Base-by-base conservation (phyloP, 192 early-diverging fungal genomes). In the Coemansia sp. region DNA sequence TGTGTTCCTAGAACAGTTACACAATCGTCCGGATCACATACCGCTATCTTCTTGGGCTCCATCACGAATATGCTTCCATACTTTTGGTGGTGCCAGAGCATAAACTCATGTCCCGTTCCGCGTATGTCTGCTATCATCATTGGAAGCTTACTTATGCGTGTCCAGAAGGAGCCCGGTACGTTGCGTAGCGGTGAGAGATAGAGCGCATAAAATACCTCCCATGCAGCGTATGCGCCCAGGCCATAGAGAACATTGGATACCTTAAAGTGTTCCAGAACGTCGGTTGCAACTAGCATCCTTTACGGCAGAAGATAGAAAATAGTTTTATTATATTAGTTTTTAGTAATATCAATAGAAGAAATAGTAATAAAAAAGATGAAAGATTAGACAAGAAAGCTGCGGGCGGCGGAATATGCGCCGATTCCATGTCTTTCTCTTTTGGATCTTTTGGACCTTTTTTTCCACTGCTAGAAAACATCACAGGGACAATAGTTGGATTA, bases 51-150 rank as follows among this genome's bases (percentile, higher is more conserved):
- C 0, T 57, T 6, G 0, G 74, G 74, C 50, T 70, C 75, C 70
- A 81, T 70, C 0, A 76, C 68, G 61, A 73, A 81, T 6, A 81
- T 23, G 44, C 59, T 67, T 58, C 79, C 79, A 60, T 81, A 81
- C 56, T 74, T 76, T 57, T 58, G 42, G n/a, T 52, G 60, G 56
- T 76, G 64, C 21, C 56, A 7, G 18, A 54, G 50, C 69, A 81
- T 72, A 47, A 71, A 76, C n/a, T 76, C 79, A 12, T 56, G 74
- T 45, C 69, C 77, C 19, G 42, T 71, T 57, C 77, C 77, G 12
- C 49, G 56, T 0, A 80, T 41, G 47, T 75, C 72, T 52, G 71
- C 61, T 37, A 67, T 53, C 12, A 74, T 23, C 72, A 69, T 71
- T 0, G 72, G 77, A 5, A 80, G 57, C n/a, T 49, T 45, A 49